Base-by-base conservation (phyloP, 2,329 filamentous ascomycete genomes). In the Aureobasidium musti region DNA sequence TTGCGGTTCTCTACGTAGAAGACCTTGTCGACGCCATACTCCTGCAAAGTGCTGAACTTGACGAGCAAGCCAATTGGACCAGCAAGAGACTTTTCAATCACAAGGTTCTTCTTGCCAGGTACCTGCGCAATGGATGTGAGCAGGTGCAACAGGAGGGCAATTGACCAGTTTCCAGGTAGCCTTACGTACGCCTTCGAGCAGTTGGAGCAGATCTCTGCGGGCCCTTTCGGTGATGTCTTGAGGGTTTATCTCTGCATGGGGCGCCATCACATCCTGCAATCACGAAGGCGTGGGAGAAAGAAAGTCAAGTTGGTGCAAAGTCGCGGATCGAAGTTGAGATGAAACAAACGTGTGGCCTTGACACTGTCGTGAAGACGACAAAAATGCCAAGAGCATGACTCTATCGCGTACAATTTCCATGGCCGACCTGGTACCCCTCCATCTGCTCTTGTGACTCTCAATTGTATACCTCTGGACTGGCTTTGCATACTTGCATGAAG, bases 1-100 rank as follows among this genome's bases (percentile, higher is more conserved):
- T 99, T 98, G 75, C 90, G 87, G 79, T 97, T 98, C 79, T 99
- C 95, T 54, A 99, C 83, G 75, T 97, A 90, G 82, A 98, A 99
- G 71, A 97, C 91, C 78, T 96, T 96, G 79, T 98, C 93, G 72
- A 99, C 93, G 35, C 96, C 96, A 81, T 98, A 97, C 75, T 99
- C 95, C 76, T 98, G 92, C 19, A 97, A 85, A 11, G 91, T 94
- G 26, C 94, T 94, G 75, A 97, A 96, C 78, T 97, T 97, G 80
- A 96, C 92, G 71, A 99, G 89, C 68, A 94, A 85, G 68, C 93
- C 92, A 72, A 99, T 86, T 35, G 93, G 91, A 28, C 94, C 95
- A 71, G 94, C 92, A 72, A 99, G 84, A 73, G 89, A 89, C 78
- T 90, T 91, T 77, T 98, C 94, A 75, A 99, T 89, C 63, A 99